Conservation (phyloP, 192 early-diverging fungal species). For the Thoreauomyces humboldtii region DNA sequence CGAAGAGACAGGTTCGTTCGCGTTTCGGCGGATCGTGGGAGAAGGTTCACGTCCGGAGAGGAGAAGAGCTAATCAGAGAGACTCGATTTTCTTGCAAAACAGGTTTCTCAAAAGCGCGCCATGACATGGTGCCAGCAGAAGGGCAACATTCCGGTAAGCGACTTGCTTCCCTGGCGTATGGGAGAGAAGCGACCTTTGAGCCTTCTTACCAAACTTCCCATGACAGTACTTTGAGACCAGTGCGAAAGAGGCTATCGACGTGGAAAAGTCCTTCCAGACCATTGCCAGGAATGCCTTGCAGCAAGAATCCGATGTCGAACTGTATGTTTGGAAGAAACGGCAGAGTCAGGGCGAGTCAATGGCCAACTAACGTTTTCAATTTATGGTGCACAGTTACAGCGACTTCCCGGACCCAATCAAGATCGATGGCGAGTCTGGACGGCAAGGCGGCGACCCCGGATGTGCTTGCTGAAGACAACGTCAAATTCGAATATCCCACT, state of each 20-base stretch:
- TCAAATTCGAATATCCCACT: no score
- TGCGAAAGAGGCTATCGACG: constrained; percentile 98
- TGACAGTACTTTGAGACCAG: constrained; percentile 92
- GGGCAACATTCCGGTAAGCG: constrained; percentile 77
- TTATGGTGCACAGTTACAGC: constrained; percentile 38
- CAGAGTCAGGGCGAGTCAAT: not conserved
- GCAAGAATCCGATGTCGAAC: constrained; percentile 86
- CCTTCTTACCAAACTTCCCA: not conserved
- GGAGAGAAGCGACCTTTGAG: not conserved
- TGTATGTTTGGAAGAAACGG: constrained; percentile 48
- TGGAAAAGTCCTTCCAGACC: constrained; percentile 95
- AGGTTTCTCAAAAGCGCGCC: constrained; percentile 94
- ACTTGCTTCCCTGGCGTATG: no score
- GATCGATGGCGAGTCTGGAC: constrained; percentile 67
- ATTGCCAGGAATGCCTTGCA: constrained; percentile 93
- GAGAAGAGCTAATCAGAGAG: not conserved
- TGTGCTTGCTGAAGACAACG: constrained; percentile 32
- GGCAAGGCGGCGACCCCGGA: constrained; percentile 17
- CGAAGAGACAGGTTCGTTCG: constrained; percentile 72
- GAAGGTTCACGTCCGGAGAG: not conserved
- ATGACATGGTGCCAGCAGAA: constrained; percentile 95
- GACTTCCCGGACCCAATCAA: constrained; percentile 90
- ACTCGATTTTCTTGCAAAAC: constrained; percentile 10
- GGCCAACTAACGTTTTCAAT: not conserved
- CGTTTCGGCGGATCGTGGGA: not conserved